Percentiles rank a stretch among this genome's conserved stretches.
phyloP scores from a whole-genome alignment of 305 asterid species.

The Ajuga reptans region DNA sequence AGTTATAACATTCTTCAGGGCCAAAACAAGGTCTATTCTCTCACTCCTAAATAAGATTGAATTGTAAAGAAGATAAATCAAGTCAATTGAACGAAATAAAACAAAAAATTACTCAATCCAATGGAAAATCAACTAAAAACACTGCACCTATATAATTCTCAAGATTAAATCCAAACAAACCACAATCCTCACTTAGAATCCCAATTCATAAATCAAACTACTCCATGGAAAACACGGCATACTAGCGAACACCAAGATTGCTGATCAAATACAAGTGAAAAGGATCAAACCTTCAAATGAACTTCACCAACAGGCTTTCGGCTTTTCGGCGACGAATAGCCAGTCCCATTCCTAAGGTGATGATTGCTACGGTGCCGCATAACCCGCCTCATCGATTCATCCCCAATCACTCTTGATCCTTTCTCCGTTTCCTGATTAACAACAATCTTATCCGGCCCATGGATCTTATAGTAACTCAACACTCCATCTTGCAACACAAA shows the following conservation, averaged over 20 bases:
- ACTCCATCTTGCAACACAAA: constrained; percentile 94
- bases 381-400: constrained; percentile 59
- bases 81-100: neutral
- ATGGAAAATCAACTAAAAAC: constrained; percentile 2
- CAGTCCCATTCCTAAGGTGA: constrained; percentile 28
- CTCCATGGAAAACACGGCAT: neutral
- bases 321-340: constrained; percentile 29
- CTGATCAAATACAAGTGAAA: neutral
- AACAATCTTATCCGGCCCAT: constrained; percentile 78
- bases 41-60: neutral
- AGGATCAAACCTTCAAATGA: constrained; percentile 69
- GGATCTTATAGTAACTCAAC: constrained; percentile 88
- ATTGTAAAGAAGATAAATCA: neutral
- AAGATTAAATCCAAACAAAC: neutral
- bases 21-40: neutral
- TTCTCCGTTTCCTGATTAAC: constrained; percentile 58
- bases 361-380: constrained; percentile 28
- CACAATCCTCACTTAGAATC: neutral
- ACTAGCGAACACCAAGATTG: constrained; percentile 1
- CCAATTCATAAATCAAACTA: constrained; percentile 8
- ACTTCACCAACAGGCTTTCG: constrained; percentile 86
- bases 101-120: neutral
- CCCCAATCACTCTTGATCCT: constrained; percentile 87
- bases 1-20: neutral
- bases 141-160: neutral